phyloP scores from a whole-genome alignment of 169 alveolate species.

The Plasmodium vivax region DNA sequence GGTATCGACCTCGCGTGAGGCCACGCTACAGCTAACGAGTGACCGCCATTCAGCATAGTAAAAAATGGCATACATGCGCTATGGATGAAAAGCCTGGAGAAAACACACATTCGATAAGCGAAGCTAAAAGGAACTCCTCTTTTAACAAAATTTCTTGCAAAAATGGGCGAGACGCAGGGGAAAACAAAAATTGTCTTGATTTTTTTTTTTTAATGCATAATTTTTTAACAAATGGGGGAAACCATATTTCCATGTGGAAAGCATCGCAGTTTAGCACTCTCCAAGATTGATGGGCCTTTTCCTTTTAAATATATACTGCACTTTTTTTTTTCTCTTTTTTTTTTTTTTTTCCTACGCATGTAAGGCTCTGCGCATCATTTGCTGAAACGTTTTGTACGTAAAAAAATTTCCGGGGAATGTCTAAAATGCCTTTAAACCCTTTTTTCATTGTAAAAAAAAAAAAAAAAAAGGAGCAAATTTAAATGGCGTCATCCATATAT shows the following conservation, averaged over 20 bases:
- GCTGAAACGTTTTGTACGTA: not conserved
- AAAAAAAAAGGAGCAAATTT: not conserved
- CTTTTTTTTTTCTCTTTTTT: not conserved
- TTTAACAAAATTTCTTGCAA: not conserved
- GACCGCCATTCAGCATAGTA: not conserved
- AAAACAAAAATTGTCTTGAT: not conserved
- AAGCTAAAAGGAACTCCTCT: not conserved
- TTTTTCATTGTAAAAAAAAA: not conserved
- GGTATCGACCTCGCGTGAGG: not conserved
- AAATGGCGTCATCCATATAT: not conserved
- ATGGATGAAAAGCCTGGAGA: not conserved
- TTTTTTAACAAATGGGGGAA: not conserved
- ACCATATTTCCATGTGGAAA: not conserved
- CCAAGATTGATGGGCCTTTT: not conserved
- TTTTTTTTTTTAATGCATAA: slow-evolving; percentile 19
- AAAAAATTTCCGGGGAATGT: not conserved
- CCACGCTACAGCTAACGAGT: not conserved
- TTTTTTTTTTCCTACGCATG: not conserved
- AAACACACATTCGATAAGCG: not conserved
- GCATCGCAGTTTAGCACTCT: not conserved
- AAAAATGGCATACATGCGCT: not conserved
- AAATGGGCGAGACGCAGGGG: not conserved
- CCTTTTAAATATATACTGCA: not conserved
- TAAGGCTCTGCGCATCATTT: not conserved
- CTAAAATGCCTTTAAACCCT: not conserved